Evolutionary conservation across 331 rosid genomes (phyloP).

Genomic region (Saraca asoca): DNA sequence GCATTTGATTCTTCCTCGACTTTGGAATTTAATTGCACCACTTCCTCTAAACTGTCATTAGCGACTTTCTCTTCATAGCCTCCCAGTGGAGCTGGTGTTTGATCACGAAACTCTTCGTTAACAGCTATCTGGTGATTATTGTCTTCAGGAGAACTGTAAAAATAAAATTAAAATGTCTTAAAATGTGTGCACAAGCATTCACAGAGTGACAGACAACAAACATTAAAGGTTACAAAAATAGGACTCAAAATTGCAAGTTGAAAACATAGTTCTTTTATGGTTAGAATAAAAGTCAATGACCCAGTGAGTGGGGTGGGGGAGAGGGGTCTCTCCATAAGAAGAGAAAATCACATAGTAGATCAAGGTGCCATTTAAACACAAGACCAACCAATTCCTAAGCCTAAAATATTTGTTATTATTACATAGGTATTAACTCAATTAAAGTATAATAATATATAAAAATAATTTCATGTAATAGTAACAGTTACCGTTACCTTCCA

Average conservation of each 20-base stretch:
- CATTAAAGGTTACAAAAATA: not conserved
- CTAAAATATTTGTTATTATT: too few relatives aligned
- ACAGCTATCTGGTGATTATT: constrained; percentile 53
- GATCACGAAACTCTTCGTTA: constrained; percentile 59
- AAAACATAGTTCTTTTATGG: not conserved
- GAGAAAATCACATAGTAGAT: too few relatives aligned
- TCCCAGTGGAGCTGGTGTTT: constrained; percentile 50
- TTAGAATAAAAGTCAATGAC: too few relatives aligned
- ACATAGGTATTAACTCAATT: too few relatives aligned
- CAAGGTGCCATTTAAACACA: too few relatives aligned
- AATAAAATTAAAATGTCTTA: constrained; percentile 25
- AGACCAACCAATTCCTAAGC: too few relatives aligned
- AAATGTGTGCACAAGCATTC: constrained; percentile 19
- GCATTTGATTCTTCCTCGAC: constrained; percentile 55
- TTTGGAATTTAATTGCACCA: constrained; percentile 42
- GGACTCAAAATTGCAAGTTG: not conserved
- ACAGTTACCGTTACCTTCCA: constrained; percentile 86
- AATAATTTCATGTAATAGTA: not conserved
- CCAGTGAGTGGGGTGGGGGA: too few relatives aligned
- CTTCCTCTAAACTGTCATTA: constrained; percentile 52
- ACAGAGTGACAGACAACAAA: not conserved
- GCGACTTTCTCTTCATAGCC: constrained; percentile 55
- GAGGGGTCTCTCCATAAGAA: too few relatives aligned
- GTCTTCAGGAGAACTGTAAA: constrained; percentile 79
- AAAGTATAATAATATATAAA: too few relatives aligned